Evolutionary conservation across 257 asterid genomes (phyloP).

Genomic region (Cordia subcordata): DNA sequence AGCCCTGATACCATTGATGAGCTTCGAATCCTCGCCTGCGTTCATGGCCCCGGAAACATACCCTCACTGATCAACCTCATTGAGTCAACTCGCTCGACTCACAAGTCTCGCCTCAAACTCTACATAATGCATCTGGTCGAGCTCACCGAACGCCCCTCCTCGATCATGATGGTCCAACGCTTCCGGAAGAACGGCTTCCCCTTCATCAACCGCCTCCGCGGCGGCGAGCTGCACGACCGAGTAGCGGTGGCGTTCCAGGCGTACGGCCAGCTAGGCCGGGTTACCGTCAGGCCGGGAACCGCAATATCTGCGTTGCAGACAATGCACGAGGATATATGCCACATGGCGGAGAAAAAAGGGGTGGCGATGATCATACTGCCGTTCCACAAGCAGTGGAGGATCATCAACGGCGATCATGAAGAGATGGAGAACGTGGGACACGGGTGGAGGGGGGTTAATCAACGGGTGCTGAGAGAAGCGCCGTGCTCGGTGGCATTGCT

Average conservation of each 20-base stretch:
- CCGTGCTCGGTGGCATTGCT: slow-evolving; percentile 28
- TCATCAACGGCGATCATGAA: slow-evolving; percentile 7
- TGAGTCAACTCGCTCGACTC: slow-evolving; percentile 37
- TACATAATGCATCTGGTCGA: slow-evolving; percentile 47
- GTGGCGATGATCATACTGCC: slow-evolving; percentile 22
- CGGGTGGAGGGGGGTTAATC: slow-evolving; percentile 29
- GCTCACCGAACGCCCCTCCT: slow-evolving; percentile 56
- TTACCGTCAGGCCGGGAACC: slow-evolving; percentile 19
- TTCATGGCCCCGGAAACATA: slow-evolving; percentile 36
- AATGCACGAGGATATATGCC: slow-evolving; percentile 37
- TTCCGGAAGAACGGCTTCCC: slow-evolving; percentile 28
- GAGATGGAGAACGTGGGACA: slow-evolving; percentile 22
- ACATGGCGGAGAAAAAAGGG: slow-evolving; percentile 30
- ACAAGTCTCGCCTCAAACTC: slow-evolving; percentile 35
- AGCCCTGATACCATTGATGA: slow-evolving; percentile 8
- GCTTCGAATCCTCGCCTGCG: slow-evolving; percentile 44
- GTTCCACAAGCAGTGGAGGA: slow-evolving; percentile 30
- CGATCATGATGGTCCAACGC: slow-evolving; percentile 43
- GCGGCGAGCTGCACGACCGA: not conserved
- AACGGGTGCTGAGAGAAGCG: slow-evolving; percentile 27
- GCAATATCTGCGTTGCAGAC: slow-evolving; percentile 24
- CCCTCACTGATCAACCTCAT: slow-evolving; percentile 39
- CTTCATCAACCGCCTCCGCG: slow-evolving; percentile 17
- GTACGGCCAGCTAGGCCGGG: slow-evolving; percentile 12
- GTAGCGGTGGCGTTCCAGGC: slow-evolving; percentile 20